Evolutionary conservation across 1,284 basidiomycete genomes (phyloP).

Genomic region (Pyrrhoderma noxium): DNA sequence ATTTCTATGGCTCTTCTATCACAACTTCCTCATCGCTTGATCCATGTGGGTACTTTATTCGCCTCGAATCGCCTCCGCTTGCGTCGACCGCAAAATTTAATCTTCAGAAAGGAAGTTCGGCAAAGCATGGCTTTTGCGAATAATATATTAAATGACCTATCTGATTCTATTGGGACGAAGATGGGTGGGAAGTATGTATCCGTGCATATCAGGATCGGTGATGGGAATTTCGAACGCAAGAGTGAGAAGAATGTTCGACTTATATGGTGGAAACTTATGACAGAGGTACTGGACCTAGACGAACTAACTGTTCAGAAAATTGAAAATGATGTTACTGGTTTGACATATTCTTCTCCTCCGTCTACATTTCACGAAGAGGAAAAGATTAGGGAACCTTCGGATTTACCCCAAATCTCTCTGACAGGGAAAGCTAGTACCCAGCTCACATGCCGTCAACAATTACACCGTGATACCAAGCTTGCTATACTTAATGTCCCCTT

Average conservation of each 20-base stretch:
- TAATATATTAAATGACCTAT: conserved; percentile 34
- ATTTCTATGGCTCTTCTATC: conserved; percentile 40
- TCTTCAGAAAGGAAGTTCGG: conserved; percentile 39
- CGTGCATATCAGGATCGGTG: conserved; percentile 60
- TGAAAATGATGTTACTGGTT: conserved; percentile 27
- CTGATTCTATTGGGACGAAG: conserved; percentile 33
- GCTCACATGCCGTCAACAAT: conserved; percentile 19
- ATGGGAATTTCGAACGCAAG: conserved; percentile 49
- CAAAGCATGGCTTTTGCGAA: conserved; percentile 48
- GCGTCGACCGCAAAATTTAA: conserved; percentile 30
- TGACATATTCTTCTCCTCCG: conserved; percentile 18
- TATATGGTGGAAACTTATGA: conserved; percentile 53
- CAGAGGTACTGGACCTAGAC: conserved; percentile 34
- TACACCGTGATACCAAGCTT: conserved; percentile 30
- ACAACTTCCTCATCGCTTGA: conserved; percentile 35
- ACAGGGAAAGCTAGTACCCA: conserved; percentile 22
- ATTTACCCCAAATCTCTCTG: conserved; percentile 22
- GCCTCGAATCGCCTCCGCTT: conserved; percentile 59
- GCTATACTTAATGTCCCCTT: conserved; percentile 50
- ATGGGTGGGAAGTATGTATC: conserved; percentile 50
- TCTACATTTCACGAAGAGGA: not conserved
- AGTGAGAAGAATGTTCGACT: conserved; percentile 35
- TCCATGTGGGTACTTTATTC: conserved; percentile 63
- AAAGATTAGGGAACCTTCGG: conserved; percentile 7
- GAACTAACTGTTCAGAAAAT: conserved; percentile 33